Evolutionary conservation across 345 rosid genomes (phyloP), one percentile per base, ranked within the genome.

Genomic region (Salix suchowensis): DNA sequence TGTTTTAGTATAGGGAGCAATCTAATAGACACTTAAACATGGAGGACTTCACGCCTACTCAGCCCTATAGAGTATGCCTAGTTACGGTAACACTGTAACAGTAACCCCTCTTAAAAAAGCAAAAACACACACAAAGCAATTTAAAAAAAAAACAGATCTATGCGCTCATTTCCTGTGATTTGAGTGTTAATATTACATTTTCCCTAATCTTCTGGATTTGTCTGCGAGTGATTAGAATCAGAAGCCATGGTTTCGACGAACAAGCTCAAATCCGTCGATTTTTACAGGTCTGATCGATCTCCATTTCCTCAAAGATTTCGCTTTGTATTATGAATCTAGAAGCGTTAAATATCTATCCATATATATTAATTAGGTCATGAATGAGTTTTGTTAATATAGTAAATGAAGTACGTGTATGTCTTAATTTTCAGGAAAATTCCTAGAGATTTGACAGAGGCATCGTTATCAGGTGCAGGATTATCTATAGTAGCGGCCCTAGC

Each of bases 381-480:
- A 55, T 23, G 62, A 55, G 28, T 9, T n/a, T 55, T 55, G 62
- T 55, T 55, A n/a, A 55, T n/a, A 11, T 44, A 55, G 62, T 4
- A n/a, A n/a, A 55, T 44, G 1, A 44, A 44, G 14, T 44, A 13
- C 1, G 16, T 55, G 28, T 9, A 55, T 9, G 68, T 65, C 21
- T 65, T 65, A 9, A 30, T 34, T 15, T 72, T 70, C 94, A 96
- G 99, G 92, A 96, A 94, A 89, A 96, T 94, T 70, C 99, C 99
- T 16, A 90, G 99, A 83, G 99, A 96, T 86, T 90, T 96, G 89
- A 96, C 99, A 0, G 98, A 94, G 86, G 99, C 99, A 50, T 90
- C 98, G 54, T 74, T 96, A 42, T 94, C 98, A 14, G 98, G 99
- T 78, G 98, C 98, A 52, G 99, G 98, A 82, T 82, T 94, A 81